Evolutionary conservation across 2,329 filamentous ascomycete species (phyloP), one percentile per base, ranked within the genome.

Genomic region (Lecanicillium sp.): DNA sequence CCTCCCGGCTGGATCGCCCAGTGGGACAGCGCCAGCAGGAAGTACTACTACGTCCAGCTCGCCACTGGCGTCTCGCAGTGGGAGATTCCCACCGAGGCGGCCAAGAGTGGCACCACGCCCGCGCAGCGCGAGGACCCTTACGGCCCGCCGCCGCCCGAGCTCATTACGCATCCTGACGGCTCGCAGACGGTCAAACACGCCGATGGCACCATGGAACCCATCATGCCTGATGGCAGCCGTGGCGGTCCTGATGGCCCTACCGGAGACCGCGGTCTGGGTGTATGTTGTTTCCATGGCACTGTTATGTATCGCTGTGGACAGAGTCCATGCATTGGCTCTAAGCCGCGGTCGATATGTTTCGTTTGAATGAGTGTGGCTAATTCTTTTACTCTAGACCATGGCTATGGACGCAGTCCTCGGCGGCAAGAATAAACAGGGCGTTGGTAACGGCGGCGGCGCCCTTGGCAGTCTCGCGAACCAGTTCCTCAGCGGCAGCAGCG

Each of bases 1-100:
- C 79, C 79, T 36, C 62, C 74, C 11, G 79, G 79, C 52, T 83
- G 79, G 79, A 82, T 81, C 52, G 77, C 78, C 42, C 79, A 83
- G 62, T 83, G 79, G 79, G 79, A 83, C 54, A 73, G 71, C 45
- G 55, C 68, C 41, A 77, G 69, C 57, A 73, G 68, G 57, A 81
- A 81, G 57, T 83, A 82, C 57, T 83, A 83, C 59, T 83, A 77
- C 56, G 81, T 86, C 36, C 80, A 85, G 59, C 73, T 86, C 39
- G 79, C 78, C 38, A 85, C 81, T 7, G 81, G 81, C 34, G 69
- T 76, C 28, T 84, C 81, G 46, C 81, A 85, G 60, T 86, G 82
- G 81, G 81, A 85, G n/a, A 71, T 74, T 22, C 81, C 81, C 22
- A 84, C 77, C 12, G 68, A 77, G 42, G 70, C 79, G 36, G 79